Percentiles rank a stretch among this genome's conserved stretches.
These are phyloP conservation scores for Carpinus fangiana DNA, from an alignment of 306 rosid genomes.

Conservation along the genomic window DNA sequence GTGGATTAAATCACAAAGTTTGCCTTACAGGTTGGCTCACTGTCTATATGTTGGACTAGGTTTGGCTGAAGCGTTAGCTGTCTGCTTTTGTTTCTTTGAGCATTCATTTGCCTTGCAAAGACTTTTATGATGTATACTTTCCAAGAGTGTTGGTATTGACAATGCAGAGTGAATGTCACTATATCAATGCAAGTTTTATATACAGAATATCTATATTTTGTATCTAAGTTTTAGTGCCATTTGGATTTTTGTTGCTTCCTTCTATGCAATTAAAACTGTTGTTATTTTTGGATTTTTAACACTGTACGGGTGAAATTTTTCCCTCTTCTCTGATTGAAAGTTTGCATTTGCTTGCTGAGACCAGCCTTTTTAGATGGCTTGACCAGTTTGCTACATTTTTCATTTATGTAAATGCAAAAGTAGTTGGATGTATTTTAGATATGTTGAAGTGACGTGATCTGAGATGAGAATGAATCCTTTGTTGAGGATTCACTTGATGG, in stretches of 20 bases:
- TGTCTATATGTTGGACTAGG: neutral
- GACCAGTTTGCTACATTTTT: neutral
- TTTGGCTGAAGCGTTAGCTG: neutral
- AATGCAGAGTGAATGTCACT: neutral
- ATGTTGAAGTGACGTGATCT: neutral
- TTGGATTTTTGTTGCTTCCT: neutral
- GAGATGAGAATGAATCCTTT: neutral
- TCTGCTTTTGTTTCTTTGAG: neutral
- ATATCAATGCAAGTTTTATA: neutral
- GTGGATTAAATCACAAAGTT: neutral
- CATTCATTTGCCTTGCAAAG: neutral
- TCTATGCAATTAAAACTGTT: neutral
- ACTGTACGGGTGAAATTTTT: neutral
- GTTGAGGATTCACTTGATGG: neutral
- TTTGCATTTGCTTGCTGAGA: neutral
- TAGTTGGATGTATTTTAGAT: neutral
- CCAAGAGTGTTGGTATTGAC: neutral
- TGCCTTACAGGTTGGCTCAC: neutral
- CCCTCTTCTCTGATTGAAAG: neutral
- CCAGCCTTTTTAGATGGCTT: neutral
- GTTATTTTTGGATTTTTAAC: neutral
- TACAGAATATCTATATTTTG: neutral
- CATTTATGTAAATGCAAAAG: constrained; percentile 10
- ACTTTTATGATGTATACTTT: neutral
- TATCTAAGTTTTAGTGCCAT: neutral